Percentiles rank a stretch among this genome's conserved stretches.
Conservation (phyloP, 2,329 filamentous ascomycete genomes). For the Raffaelea arxii region DNA sequence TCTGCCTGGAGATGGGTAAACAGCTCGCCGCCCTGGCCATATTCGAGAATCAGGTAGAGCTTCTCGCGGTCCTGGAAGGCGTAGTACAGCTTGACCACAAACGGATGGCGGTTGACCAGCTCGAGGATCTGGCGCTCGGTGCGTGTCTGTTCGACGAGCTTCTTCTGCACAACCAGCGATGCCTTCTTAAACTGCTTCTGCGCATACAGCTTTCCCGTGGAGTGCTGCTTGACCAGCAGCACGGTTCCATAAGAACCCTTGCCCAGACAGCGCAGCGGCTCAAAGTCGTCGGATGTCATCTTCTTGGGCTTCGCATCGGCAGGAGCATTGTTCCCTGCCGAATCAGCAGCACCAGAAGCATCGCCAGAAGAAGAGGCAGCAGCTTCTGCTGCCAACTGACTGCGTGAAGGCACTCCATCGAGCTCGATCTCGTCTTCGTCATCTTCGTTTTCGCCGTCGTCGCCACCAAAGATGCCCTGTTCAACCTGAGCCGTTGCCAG, state of each 20-base stretch:
- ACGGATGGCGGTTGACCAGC: constrained; percentile 91
- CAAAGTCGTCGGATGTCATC: constrained; percentile 87
- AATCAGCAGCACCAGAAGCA: not conserved
- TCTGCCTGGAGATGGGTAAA: constrained; percentile 92
- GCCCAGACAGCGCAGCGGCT: constrained; percentile 81
- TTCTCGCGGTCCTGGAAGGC: constrained; percentile 98
- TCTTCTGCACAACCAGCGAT: constrained; percentile 88
- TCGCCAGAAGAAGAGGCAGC: not conserved
- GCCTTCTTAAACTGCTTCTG: constrained; percentile 99
- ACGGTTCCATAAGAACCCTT: constrained; percentile 97
- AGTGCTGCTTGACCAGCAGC: constrained; percentile 78
- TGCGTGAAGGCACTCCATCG: too few species aligned
- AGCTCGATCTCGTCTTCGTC: not conserved
- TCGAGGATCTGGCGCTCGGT: constrained; percentile 92
- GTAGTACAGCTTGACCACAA: constrained; percentile 96
- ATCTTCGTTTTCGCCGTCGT: not conserved
- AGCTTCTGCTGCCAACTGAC: not conserved
- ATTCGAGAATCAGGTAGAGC: constrained; percentile 93
- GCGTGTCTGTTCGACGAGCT: constrained; percentile 92
- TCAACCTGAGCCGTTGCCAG: not conserved
- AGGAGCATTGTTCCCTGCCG: not conserved
- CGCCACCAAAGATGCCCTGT: not conserved
- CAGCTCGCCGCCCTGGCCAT: constrained; percentile 91
- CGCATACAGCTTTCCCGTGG: constrained; percentile 82
- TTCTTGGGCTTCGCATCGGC: constrained; percentile 45